A percentile compares a stretch with the other conserved stretches of the same genome.
Conservation (phyloP, 345 rosid genomes). For the Reutealis trisperma region DNA sequence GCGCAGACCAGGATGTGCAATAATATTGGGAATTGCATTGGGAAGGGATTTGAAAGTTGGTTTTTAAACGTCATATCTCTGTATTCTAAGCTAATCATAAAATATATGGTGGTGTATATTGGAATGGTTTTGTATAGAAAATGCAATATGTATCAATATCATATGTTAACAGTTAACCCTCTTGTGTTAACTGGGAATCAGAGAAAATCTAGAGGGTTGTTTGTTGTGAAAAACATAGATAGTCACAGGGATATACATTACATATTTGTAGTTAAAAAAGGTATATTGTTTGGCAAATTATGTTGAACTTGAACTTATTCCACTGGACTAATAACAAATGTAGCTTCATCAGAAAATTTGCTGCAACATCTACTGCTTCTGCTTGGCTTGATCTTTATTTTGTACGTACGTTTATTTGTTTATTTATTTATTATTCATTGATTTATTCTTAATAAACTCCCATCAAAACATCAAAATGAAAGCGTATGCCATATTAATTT, state of each 20-base stretch:
- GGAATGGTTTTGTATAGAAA: background rate
- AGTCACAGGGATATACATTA: background rate
- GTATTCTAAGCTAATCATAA: background rate
- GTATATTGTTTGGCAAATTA: background rate
- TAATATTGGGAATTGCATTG: conserved; percentile 2
- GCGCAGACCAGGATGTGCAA: conserved; percentile 25
- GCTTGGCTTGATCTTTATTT: no score
- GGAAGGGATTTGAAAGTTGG: background rate
- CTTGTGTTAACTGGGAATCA: background rate
- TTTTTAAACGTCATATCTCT: background rate
- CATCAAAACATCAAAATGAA: no score
- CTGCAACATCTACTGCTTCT: no score
- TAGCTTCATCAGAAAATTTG: background rate
- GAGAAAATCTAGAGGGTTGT: background rate
- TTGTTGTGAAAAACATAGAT: background rate
- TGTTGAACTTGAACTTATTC: background rate
- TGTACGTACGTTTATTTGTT: no score
- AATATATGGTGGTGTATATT: background rate
- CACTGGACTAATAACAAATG: background rate
- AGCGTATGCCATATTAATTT: no score
- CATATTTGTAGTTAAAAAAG: background rate
- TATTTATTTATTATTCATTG: no score
- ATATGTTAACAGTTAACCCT: background rate
- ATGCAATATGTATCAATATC: conserved; percentile 4
- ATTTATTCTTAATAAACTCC: no score